A percentile compares a stretch with the other conserved stretches of the same genome.
phyloP scores from a whole-genome alignment of 345 rosid genomes.

The Rhizophora mangle region DNA sequence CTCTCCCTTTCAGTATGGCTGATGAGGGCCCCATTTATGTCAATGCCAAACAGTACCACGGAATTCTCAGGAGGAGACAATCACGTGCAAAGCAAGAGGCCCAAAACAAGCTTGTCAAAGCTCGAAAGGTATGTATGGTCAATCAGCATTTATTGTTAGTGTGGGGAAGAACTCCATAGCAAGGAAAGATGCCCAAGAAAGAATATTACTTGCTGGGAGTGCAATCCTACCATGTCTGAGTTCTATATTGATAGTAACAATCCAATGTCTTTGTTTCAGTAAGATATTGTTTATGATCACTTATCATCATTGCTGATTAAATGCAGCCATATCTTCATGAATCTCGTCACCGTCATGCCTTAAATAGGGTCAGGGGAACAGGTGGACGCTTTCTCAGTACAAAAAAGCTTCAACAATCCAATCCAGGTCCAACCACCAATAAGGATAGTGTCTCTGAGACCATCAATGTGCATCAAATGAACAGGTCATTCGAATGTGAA shows the following conservation, averaged over 20 bases:
- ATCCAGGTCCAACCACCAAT: constrained; percentile 3
- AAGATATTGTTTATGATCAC: neutral
- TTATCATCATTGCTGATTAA: neutral
- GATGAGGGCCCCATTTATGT: constrained; percentile 49
- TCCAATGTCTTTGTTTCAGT: no score
- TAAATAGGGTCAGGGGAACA: constrained; percentile 47
- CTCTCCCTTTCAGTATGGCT: constrained; percentile 40
- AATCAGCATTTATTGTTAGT: neutral
- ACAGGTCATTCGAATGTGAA: constrained; percentile 3
- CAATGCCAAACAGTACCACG: constrained; percentile 54
- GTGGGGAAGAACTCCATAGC: neutral
- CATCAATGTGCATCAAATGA: neutral
- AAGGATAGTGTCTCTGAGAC: constrained; percentile 5
- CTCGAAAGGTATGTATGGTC: constrained; percentile 35
- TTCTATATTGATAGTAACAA: no score
- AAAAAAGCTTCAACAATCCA: constrained; percentile 26
- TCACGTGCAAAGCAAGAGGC: constrained; percentile 53
- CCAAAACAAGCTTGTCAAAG: constrained; percentile 42
- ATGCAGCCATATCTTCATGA: constrained; percentile 57
- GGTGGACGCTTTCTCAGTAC: constrained; percentile 51
- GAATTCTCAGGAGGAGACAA: constrained; percentile 50
- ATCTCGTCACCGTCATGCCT: constrained; percentile 52
- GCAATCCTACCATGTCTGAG: no score
- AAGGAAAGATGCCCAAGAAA: neutral
- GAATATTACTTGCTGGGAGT: neutral